Evolutionary conservation across 2,329 filamentous ascomycete species (phyloP), one percentile per base, ranked within the genome.

Genomic region (Colletotrichum gigasporum): DNA sequence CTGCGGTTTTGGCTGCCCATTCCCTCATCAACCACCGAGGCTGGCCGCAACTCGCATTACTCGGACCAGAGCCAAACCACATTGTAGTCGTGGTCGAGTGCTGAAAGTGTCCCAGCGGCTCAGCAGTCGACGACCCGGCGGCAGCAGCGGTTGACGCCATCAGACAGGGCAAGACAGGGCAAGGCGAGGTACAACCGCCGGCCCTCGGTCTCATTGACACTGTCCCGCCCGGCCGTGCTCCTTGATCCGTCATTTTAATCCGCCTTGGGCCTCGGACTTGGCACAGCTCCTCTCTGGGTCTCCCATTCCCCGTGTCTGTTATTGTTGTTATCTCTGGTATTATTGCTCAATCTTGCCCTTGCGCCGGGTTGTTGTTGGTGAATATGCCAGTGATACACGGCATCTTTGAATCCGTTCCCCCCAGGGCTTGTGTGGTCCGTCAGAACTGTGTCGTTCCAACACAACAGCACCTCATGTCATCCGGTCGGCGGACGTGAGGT

Each of bases 251-350:
- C 42, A 30, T 35, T 59, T 54, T 42, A 32, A 48, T 48, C 48
- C 56, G 55, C 55, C 61, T 53, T 47, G 20, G 56, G 62, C 56
- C 47, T 61, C 56, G 55, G 55, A 60, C 61, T 64, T 47, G 55
- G 57, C 48, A 52, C 35, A 18, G 22, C 41, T 28, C 26, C 37
- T 39, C 41, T 56, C 34, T 20, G 47, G 51, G 7, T 37, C 16
- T 56, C 24, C 20, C 18, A 47, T 34, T 53, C 22, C 22, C 47
- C 32, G 47, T 59, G 50, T 44, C 34, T 65, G 56, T 42, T 45
- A 35, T 44, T 61, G 58, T 64, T 44, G 30, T 63, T 26, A 48
- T 37, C 45, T 59, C 51, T 63, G 53, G 59, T 58, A 41, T 22
- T 59, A 32, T 18, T 30, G 44, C 57, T 59, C 41, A 45, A 42